phyloP scores from a whole-genome alignment of 129 eudicot species.

The Artemisia annua region DNA sequence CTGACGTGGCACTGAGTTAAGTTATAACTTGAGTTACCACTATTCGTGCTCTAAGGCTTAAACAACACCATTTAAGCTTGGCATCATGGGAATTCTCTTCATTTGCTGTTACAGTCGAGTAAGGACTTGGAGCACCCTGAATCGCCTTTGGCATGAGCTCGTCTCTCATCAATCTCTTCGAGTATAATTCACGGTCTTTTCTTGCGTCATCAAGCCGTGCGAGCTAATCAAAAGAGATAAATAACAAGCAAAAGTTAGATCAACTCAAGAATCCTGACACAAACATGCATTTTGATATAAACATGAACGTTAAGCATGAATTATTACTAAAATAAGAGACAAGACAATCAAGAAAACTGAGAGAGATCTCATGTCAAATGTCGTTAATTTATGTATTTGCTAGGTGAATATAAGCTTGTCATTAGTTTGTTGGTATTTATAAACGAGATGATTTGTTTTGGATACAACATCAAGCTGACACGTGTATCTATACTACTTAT shows the following conservation, averaged over 20 bases:
- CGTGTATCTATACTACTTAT: too few species aligned
- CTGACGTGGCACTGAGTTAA: too few species aligned
- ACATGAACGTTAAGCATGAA: background rate
- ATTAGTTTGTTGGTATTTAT: background rate
- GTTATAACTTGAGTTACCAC: too few species aligned
- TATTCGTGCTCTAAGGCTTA: too few species aligned
- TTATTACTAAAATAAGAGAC: background rate
- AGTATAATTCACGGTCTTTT: background rate
- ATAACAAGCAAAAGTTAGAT: background rate
- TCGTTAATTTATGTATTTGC: background rate
- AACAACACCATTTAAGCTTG: background rate
- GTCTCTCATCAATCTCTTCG: background rate
- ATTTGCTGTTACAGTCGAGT: background rate
- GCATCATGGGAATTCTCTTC: background rate
- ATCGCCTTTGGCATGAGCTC: background rate
- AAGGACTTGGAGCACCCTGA: background rate
- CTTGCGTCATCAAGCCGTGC: background rate
- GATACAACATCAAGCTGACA: too few species aligned
- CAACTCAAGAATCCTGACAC: background rate
- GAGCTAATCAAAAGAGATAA: background rate
- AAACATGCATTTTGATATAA: background rate
- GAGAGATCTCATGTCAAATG: background rate
- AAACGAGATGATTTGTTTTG: background rate
- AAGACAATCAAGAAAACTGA: background rate
- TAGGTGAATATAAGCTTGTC: too few species aligned